Conservation (phyloP, 805 yeast genomes). For the Maudiozyma saulgeensis region DNA sequence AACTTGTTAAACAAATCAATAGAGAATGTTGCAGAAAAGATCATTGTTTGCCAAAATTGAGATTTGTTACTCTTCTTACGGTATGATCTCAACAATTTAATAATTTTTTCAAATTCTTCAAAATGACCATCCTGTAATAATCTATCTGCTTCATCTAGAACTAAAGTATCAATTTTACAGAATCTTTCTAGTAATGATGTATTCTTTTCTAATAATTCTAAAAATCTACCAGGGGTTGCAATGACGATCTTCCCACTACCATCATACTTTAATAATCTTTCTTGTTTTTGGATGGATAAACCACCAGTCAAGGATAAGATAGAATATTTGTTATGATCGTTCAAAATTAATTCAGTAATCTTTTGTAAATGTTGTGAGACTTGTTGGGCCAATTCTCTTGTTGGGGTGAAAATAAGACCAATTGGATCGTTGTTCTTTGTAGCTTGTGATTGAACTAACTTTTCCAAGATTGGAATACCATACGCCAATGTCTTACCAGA, state of each 20-base stretch:
- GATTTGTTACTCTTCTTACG: conserved; percentile 29
- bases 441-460: conserved; percentile 27
- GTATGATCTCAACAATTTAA: conserved; percentile 49
- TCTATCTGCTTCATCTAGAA: conserved; percentile 94
- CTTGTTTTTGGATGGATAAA: conserved; percentile 85
- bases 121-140: conserved; percentile 92
- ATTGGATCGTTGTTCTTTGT: conserved; percentile 36
- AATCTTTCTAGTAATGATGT: conserved; percentile 34
- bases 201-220: conserved; percentile 67
- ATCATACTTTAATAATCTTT: conserved; percentile 55
- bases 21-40: conserved; percentile 93
- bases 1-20: conserved; percentile 72
- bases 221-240: conserved; percentile 91
- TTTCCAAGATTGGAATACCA: conserved; percentile 84
- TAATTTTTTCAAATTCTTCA: conserved; percentile 77
- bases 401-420: conserved; percentile 85
- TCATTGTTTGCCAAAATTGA: conserved; percentile 65
- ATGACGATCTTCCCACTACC: conserved; percentile 70
- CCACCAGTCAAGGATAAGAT: conserved; percentile 89
- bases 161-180: conserved; percentile 40
- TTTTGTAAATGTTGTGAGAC: conserved; percentile 69
- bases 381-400: conserved; percentile 93
- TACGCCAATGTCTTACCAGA: conserved; percentile 96
- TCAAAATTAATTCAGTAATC: conserved; percentile 26
- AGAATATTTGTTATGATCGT: conserved; percentile 46